A percentile compares a stretch with the other conserved stretches of the same genome.
These are phyloP conservation scores for Codiaeum variegatum DNA, from an alignment of 441 rosid genomes.

Conservation along the genomic window DNA sequence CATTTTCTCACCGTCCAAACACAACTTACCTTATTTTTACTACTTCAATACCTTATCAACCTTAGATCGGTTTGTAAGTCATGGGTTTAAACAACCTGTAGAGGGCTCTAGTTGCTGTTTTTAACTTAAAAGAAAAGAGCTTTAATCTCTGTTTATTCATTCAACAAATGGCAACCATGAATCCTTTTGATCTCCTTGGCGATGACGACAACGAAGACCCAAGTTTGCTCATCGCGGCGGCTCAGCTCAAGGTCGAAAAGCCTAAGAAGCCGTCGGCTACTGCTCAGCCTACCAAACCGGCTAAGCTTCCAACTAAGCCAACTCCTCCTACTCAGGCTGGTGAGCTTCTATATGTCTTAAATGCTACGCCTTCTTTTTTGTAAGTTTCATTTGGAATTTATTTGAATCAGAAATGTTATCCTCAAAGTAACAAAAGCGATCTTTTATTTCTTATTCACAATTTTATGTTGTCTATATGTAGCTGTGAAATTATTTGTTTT, in stretches of 20 bases:
- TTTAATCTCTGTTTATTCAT: conserved; percentile 1
- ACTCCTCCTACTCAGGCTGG: conserved; percentile 77
- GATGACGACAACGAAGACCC: conserved; percentile 78
- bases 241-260: conserved; percentile 54
- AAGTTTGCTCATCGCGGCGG: conserved; percentile 45
- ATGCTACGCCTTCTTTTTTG: conserved; percentile 1
- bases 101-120: conserved; percentile 32
- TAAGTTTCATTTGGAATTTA: background rate
- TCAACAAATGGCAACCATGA: conserved; percentile 61
- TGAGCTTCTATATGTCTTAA: conserved; percentile 20
- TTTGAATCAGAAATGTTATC: background rate
- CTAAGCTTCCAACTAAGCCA: conserved; percentile 66
- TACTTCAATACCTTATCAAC: background rate
- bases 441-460: background rate
- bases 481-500: no score
- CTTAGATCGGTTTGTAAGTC: conserved; percentile 17
- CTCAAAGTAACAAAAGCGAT: background rate
- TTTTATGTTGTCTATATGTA: background rate
- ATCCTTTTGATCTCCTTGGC: conserved; percentile 80
- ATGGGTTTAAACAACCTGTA: conserved; percentile 36
- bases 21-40: background rate
- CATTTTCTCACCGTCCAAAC: conserved; percentile 11
- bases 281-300: conserved; percentile 42
- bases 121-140: conserved; percentile 4
- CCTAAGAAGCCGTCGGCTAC: conserved; percentile 47